Percentiles rank a stretch among this genome's conserved stretches.
Evolutionary conservation across 1,284 basidiomycete genomes (phyloP).

Genomic region (Coniophora puteana): DNA sequence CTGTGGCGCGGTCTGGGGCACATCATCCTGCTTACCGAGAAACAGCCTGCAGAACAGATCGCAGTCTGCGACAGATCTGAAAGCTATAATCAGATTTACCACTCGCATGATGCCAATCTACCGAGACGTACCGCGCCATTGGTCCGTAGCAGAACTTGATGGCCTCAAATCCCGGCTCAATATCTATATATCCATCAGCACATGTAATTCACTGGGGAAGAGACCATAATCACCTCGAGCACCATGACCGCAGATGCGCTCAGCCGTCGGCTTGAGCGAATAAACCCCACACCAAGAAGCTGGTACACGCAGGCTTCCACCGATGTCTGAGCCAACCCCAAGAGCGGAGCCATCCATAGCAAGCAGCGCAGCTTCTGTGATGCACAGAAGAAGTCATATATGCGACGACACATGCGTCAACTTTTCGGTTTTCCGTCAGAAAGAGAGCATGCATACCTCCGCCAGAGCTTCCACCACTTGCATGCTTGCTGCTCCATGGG

Average conservation of each 20-base stretch:
- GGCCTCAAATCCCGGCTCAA: conserved; percentile 64
- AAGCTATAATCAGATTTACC: conserved; percentile 8
- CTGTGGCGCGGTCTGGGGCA: conserved; percentile 46
- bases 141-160: conserved; percentile 63
- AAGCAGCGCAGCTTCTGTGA: conserved; percentile 65
- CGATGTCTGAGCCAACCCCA: conserved; percentile 79
- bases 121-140: conserved; percentile 58
- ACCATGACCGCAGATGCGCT: conserved; percentile 50
- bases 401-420: not conserved
- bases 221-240: conserved; percentile 40
- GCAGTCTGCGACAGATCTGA: conserved; percentile 64
- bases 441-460: conserved; percentile 36
- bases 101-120: conserved; percentile 1
- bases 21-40: conserved; percentile 48
- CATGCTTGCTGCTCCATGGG: conserved; percentile 63
- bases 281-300: conserved; percentile 80
- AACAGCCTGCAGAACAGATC: conserved; percentile 52
- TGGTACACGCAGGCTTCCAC: conserved; percentile 78
- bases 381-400: conserved; percentile 7
- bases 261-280: conserved; percentile 68
- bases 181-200: conserved; percentile 39
- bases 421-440: no score
- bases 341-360: conserved; percentile 73
- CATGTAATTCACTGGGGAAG: no score
- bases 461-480: conserved; percentile 76